Conservation (phyloP, 805 yeast genomes). For the Kodamaea laetipori region DNA sequence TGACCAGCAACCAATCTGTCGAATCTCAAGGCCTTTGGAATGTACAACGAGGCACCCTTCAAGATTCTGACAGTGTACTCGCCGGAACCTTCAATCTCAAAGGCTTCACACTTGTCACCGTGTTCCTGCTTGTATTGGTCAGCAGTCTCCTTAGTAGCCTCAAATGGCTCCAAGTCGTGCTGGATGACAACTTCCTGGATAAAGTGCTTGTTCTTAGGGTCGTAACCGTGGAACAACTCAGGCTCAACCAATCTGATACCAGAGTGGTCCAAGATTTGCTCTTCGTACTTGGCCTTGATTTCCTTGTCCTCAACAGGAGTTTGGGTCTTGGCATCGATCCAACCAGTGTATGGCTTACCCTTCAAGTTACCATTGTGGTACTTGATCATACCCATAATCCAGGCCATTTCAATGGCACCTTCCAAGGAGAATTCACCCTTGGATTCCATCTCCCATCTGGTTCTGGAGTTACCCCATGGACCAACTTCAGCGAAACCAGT, state of each 20-base stretch:
- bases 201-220: constrained; percentile 90
- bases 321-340: constrained; percentile 94
- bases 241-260: constrained; percentile 98
- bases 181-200: constrained; percentile 95
- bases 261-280: constrained; percentile 82
- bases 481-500: constrained; percentile 99
- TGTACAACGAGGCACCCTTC: constrained; percentile 87
- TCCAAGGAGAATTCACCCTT: constrained; percentile 91
- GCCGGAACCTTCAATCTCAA: constrained; percentile 85
- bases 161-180: constrained; percentile 95
- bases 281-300: constrained; percentile 88
- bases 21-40: constrained; percentile 84
- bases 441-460: constrained; percentile 99
- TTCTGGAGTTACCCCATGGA: constrained; percentile 99
- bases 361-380: constrained; percentile 90
- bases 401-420: constrained; percentile 99
- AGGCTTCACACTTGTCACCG: constrained; percentile 89
- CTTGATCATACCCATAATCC: constrained; percentile 98
- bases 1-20: constrained; percentile 88
- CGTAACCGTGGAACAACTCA: constrained; percentile 89
- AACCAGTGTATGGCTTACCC: constrained; percentile 91
- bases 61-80: constrained; percentile 87
- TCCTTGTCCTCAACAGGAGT: constrained; percentile 94
- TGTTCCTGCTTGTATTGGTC: constrained; percentile 92
- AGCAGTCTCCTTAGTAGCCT: constrained; percentile 93